Conservation (phyloP, 306 rosid genomes). For the Mucuna pruriens region DNA sequence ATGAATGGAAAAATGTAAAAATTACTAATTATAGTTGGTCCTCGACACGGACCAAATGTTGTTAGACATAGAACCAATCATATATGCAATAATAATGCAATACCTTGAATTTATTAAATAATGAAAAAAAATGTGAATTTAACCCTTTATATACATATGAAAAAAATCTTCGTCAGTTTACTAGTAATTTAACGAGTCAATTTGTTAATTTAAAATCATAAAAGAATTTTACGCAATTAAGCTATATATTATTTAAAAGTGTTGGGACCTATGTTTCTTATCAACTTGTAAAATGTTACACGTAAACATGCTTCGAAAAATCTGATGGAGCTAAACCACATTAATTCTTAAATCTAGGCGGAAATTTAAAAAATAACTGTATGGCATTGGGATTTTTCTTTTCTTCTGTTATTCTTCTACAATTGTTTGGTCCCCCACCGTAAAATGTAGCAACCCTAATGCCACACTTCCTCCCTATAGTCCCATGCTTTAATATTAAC, state of each 20-base stretch:
- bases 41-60: no score
- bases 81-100: no score
- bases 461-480: background rate
- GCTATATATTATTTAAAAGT: background rate
- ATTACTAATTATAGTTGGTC: no score
- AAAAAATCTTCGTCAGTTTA: background rate
- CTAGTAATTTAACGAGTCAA: background rate
- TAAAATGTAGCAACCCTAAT: background rate
- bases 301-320: background rate
- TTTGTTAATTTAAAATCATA: background rate
- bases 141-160: background rate
- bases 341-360: no score
- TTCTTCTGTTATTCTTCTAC: background rate
- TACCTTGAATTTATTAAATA: background rate
- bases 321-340: background rate
- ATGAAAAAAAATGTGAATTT: background rate
- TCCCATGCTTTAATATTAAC: background rate
- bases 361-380: no score
- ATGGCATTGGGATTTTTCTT: background rate
- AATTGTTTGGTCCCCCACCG: constrained; percentile 11
- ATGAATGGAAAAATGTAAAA: no score
- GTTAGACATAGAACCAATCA: no score
- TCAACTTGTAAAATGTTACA: background rate
- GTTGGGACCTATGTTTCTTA: background rate
- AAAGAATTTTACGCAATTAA: background rate